A percentile compares a stretch with the other conserved stretches of the same genome.
These are phyloP conservation scores for Cenchrus purpureus DNA, from an alignment of 176 grass and related monocot genomes.

Conservation along the genomic window DNA sequence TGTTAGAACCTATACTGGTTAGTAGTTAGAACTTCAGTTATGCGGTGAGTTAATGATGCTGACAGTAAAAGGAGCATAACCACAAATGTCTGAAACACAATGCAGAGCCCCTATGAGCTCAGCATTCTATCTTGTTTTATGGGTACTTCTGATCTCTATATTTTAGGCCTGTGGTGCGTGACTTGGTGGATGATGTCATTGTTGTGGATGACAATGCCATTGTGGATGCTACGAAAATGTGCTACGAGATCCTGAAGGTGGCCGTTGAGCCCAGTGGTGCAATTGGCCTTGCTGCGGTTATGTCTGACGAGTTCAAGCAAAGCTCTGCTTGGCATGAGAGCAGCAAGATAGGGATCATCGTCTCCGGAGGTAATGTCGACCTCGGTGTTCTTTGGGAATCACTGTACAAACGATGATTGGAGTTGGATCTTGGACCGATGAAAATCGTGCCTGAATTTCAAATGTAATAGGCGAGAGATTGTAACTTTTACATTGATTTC, in stretches of 20 bases:
- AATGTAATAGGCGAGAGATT: background rate
- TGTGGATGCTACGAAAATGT: constrained; percentile 86
- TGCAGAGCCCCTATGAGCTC: background rate
- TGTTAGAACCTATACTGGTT: background rate
- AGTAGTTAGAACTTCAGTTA: background rate
- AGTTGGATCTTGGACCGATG: background rate
- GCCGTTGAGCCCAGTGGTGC: constrained; percentile 80
- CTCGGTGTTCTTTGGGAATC: constrained; percentile 81
- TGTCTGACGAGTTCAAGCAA: constrained; percentile 77
- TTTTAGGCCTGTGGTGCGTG: constrained; percentile 81
- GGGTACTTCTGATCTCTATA: background rate
- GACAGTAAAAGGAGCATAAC: background rate
- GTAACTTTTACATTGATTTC: background rate
- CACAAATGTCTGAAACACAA: background rate
- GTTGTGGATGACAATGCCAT: constrained; percentile 80
- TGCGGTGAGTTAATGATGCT: background rate
- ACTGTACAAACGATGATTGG: constrained; percentile 34
- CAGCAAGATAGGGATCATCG: constrained; percentile 83
- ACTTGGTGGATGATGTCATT: constrained; percentile 86
- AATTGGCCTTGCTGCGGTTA: constrained; percentile 74
- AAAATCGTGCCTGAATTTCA: background rate
- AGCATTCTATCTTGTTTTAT: background rate
- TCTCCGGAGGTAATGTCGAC: constrained; percentile 89
- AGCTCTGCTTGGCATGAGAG: constrained; percentile 64
- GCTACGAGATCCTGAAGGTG: constrained; percentile 87